These are phyloP conservation scores for Coleophoma cylindrospora DNA, from an alignment of 2,329 filamentous ascomycete species.

Conservation along the genomic window DNA sequence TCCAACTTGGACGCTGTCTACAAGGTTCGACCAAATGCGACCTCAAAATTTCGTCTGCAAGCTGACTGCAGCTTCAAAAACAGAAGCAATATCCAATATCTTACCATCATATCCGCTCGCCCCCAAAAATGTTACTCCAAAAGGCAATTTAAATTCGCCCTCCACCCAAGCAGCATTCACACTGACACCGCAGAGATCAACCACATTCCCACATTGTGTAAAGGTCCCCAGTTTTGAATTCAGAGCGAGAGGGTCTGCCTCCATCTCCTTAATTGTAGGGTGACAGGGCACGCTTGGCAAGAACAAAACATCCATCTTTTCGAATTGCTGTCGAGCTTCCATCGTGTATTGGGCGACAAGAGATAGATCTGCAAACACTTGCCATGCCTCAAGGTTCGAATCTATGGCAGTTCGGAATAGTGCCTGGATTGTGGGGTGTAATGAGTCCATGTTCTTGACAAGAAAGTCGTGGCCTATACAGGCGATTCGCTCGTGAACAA, in stretches of 20 bases:
- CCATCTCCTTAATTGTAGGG: slow-evolving; percentile 43
- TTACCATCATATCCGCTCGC: slow-evolving; percentile 29
- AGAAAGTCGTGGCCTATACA: slow-evolving; percentile 31
- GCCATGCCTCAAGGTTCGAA: slow-evolving; percentile 32
- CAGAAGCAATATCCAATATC: slow-evolving; percentile 27
- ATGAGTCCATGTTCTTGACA: slow-evolving; percentile 27
- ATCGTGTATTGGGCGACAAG: slow-evolving; percentile 19
- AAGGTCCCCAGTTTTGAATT: slow-evolving; percentile 45
- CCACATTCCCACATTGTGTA: slow-evolving; percentile 48
- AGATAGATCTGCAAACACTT: slow-evolving; percentile 35
- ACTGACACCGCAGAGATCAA: slow-evolving; percentile 44
- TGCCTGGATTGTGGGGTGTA: slow-evolving; percentile 41
- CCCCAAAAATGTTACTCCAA: slow-evolving; percentile 33
- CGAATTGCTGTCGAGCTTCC: slow-evolving; percentile 15
- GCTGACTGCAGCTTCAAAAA: slow-evolving; percentile 23
- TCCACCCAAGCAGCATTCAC: slow-evolving; percentile 19
- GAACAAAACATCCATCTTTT: slow-evolving; percentile 37
- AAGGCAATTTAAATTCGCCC: slow-evolving; percentile 24
- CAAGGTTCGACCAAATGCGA: no score
- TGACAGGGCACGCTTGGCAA: slow-evolving; percentile 45
- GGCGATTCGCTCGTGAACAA: slow-evolving; percentile 46
- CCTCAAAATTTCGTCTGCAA: no score
- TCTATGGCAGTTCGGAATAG: slow-evolving; percentile 34
- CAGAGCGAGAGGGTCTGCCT: slow-evolving; percentile 41
- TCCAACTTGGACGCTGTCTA: no score